These are phyloP conservation scores for Blastobotrys aristatus DNA, from an alignment of 1,139 yeast genomes.

Conservation along the genomic window DNA sequence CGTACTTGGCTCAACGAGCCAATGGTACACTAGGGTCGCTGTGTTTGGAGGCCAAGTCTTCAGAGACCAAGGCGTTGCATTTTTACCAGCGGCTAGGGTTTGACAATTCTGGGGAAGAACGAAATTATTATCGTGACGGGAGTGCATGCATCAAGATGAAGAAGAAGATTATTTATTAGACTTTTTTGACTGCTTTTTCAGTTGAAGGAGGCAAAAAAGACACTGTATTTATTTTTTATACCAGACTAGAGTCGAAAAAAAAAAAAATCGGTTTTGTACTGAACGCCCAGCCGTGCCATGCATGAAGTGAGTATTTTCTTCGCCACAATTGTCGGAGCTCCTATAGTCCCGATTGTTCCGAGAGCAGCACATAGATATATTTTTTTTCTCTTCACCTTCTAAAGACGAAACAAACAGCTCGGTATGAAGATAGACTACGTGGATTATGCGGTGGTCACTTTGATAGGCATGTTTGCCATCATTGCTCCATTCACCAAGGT, in stretches of 20 bases:
- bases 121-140: constrained; percentile 9
- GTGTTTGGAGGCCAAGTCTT: constrained; percentile 16
- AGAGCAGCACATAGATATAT: no score
- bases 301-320: background rate
- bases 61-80: constrained; percentile 15
- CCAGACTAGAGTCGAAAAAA: no score
- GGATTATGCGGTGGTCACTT: constrained; percentile 16
- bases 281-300: no score
- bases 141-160: constrained; percentile 9
- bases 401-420: no score
- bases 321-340: no score
- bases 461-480: constrained; percentile 38
- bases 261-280: no score
- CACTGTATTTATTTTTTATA: constrained; percentile 1
- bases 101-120: constrained; percentile 1
- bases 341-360: no score
- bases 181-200: no score
- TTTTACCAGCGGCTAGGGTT: constrained; percentile 19
- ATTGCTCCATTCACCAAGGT: constrained; percentile 84
- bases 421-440: constrained; percentile 14
- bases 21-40: constrained; percentile 10
- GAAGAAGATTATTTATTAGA: constrained; percentile 7
- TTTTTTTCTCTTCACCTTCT: background rate
- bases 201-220: background rate
- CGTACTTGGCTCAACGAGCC: constrained; percentile 9